Evolutionary conservation across 2,329 filamentous ascomycete species (phyloP).

Genomic region (Ophiocordyceps sinensis): DNA sequence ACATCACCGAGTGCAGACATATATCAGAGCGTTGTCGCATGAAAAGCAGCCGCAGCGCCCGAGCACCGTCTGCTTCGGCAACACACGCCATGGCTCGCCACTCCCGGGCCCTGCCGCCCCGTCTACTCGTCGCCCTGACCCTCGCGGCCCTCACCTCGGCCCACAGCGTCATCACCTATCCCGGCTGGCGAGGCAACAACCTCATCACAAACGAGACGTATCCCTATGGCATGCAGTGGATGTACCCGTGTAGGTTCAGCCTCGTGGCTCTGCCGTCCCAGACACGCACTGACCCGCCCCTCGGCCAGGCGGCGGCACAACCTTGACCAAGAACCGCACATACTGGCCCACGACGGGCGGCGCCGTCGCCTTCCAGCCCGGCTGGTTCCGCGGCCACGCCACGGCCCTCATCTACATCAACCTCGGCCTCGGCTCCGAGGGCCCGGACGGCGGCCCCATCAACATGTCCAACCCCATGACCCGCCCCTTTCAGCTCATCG

Average conservation of each 20-base stretch:
- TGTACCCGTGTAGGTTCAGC: conserved; percentile 69
- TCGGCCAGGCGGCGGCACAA: conserved; percentile 67
- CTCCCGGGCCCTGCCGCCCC: not conserved
- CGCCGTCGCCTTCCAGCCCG: conserved; percentile 79
- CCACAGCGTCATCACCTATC: conserved; percentile 79
- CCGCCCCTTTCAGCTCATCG: conserved; percentile 65
- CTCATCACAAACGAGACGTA: conserved; percentile 64
- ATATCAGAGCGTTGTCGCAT: too few species aligned
- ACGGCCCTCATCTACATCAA: conserved; percentile 82
- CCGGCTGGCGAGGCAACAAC: conserved; percentile 77
- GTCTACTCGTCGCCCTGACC: conserved; percentile 20
- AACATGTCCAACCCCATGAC: conserved; percentile 86
- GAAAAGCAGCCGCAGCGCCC: too few species aligned
- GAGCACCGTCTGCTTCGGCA: too few species aligned
- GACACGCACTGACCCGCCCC: not conserved
- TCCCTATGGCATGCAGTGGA: conserved; percentile 90
- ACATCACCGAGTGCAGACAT: too few species aligned
- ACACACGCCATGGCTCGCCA: too few species aligned
- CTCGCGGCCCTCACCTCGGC: conserved; percentile 38
- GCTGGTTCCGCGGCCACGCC: conserved; percentile 85
- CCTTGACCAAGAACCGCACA: conserved; percentile 65
- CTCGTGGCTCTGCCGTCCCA: not conserved
- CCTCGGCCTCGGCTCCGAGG: conserved; percentile 64
- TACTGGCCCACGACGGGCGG: conserved; percentile 84
- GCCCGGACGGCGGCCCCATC: conserved; percentile 47